Evolutionary conservation across 2,329 filamentous ascomycete species (phyloP).

Genomic region (Claviceps sp.): DNA sequence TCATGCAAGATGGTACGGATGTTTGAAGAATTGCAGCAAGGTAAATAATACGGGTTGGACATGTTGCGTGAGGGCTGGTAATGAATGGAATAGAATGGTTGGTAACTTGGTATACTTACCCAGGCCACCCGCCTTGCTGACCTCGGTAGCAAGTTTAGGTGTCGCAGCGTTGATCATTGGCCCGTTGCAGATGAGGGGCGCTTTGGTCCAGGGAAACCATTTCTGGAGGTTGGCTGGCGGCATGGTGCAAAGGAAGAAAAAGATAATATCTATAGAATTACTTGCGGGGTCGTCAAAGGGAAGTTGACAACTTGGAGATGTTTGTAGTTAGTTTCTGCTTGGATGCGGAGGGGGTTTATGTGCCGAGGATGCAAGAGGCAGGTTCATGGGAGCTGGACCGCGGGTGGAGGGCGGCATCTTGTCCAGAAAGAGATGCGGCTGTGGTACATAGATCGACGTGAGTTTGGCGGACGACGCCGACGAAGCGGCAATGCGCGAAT

Average conservation of each 20-base stretch:
- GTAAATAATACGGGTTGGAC: too few species aligned
- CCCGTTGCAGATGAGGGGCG: slow-evolving; percentile 21
- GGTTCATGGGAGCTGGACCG: background rate
- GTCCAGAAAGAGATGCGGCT: too few species aligned
- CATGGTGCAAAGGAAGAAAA: slow-evolving; percentile 10
- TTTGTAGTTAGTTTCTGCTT: too few species aligned
- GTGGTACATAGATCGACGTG: too few species aligned
- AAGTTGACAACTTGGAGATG: too few species aligned
- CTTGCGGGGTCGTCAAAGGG: too few species aligned
- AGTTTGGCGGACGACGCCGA: too few species aligned
- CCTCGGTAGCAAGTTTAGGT: slow-evolving; percentile 22
- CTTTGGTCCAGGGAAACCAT: slow-evolving; percentile 18
- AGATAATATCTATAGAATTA: too few species aligned
- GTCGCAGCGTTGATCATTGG: slow-evolving; percentile 23
- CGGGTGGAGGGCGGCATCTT: background rate
- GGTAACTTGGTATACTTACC: slow-evolving; percentile 13
- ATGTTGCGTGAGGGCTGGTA: too few species aligned
- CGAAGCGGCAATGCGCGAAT: too few species aligned
- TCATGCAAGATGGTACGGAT: background rate
- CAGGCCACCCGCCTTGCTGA: slow-evolving; percentile 24
- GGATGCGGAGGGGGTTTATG: too few species aligned
- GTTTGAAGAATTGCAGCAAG: background rate
- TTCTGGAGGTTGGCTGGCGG: slow-evolving; percentile 12
- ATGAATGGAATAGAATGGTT: too few species aligned
- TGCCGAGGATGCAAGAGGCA: background rate